Conservation (phyloP, 2,329 filamentous ascomycete species). For the Fusarium sp. region DNA sequence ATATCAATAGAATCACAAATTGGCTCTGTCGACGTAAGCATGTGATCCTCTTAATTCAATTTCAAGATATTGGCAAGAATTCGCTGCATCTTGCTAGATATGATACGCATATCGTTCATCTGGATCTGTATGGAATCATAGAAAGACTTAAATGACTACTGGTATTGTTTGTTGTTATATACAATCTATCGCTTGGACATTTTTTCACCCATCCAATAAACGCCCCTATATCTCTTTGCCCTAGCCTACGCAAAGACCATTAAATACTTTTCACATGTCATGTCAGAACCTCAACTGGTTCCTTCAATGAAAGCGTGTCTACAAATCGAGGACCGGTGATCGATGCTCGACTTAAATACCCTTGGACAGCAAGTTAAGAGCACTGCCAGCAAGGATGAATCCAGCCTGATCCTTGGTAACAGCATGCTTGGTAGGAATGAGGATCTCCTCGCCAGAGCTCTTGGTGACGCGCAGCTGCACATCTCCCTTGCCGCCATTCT, state of each 20-base stretch:
- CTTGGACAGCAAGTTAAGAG: slow-evolving; percentile 88
- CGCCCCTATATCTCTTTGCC: slow-evolving; percentile 36
- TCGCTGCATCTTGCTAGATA: not conserved
- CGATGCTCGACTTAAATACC: slow-evolving; percentile 40
- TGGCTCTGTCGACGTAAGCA: not conserved
- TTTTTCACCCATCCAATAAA: slow-evolving; percentile 41
- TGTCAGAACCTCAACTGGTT: not conserved
- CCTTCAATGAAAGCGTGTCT: not conserved
- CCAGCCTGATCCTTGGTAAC: slow-evolving; percentile 89
- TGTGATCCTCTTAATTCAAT: not conserved
- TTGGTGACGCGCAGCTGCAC: slow-evolving; percentile 76
- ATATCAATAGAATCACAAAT: not conserved
- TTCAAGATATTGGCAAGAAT: not conserved
- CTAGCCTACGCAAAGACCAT: slow-evolving; percentile 25
- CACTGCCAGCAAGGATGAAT: slow-evolving; percentile 93
- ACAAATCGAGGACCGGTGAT: not conserved
- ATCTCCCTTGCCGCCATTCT: slow-evolving; percentile 79
- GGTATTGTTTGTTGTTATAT: slow-evolving; percentile 43
- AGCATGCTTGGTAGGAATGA: slow-evolving; percentile 85
- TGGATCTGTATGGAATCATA: not conserved
- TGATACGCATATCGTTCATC: not conserved
- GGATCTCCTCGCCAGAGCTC: slow-evolving; percentile 69
- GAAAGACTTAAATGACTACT: slow-evolving; percentile 35
- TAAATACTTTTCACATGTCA: slow-evolving; percentile 8
- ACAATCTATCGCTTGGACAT: slow-evolving; percentile 45